phyloP scores from a whole-genome alignment of 768 basidiomycete genomes.

The Suillus plorans region DNA sequence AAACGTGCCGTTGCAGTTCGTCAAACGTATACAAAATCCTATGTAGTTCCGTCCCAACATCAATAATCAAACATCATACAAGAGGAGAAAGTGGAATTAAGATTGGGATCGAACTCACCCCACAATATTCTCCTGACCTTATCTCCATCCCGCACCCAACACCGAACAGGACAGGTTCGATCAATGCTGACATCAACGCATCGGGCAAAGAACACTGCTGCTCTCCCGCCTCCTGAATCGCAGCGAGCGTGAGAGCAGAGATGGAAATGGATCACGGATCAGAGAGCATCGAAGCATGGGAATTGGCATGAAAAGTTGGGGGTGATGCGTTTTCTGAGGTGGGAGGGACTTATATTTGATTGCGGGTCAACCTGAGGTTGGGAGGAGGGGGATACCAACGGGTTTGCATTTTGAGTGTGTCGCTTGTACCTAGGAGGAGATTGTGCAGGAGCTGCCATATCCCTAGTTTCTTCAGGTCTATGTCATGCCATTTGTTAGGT shows the following conservation, averaged over 20 bases:
- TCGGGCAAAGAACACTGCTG: slow-evolving; percentile 25
- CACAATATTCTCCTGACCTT: slow-evolving; percentile 55
- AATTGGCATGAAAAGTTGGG: too few species aligned
- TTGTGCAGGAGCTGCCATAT: too few species aligned
- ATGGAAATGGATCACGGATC: slow-evolving; percentile 19
- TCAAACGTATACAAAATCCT: slow-evolving; percentile 44
- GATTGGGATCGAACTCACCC: slow-evolving; percentile 33
- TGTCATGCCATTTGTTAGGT: slow-evolving; percentile 24
- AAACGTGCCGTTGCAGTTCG: slow-evolving; percentile 35
- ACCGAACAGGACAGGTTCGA: slow-evolving; percentile 60
- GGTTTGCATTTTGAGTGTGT: too few species aligned
- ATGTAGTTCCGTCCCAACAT: not conserved
- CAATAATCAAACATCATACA: not conserved
- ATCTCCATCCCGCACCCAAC: slow-evolving; percentile 58
- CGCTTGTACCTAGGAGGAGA: too few species aligned
- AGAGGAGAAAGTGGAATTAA: not conserved
- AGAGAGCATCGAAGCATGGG: not conserved
- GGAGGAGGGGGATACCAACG: too few species aligned
- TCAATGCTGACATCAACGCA: slow-evolving; percentile 51
- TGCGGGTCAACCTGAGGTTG: too few species aligned
- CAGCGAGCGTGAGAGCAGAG: not conserved
- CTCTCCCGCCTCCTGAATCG: too few species aligned
- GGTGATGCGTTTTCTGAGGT: slow-evolving; percentile 10
- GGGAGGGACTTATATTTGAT: too few species aligned
- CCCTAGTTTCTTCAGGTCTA: slow-evolving; percentile 63